Conservation (phyloP, 2,329 filamentous ascomycete genomes). For the Pochonia chlamydosporia region DNA sequence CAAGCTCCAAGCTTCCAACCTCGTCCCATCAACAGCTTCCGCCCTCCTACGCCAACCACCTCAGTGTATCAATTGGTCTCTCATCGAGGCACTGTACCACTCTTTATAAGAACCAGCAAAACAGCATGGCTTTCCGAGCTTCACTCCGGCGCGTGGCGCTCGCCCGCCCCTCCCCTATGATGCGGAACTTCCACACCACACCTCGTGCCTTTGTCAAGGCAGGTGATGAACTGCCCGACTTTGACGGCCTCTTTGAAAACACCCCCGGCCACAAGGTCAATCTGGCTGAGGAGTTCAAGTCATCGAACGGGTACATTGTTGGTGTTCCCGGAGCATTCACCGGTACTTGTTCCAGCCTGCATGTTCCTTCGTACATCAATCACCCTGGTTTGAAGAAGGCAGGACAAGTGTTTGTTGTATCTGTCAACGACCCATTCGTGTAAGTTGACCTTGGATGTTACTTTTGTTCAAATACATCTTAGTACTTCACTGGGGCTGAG, state of each 20-base stretch:
- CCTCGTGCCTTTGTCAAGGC: conserved; percentile 60
- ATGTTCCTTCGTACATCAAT: conserved; percentile 83
- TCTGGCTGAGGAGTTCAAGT: conserved; percentile 67
- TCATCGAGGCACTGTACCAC: not conserved
- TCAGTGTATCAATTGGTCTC: not conserved
- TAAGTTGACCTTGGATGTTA: conserved; percentile 38
- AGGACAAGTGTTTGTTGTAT: conserved; percentile 81
- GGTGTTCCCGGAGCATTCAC: conserved; percentile 78
- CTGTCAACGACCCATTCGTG: conserved; percentile 95
- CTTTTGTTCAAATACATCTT: too few relatives aligned
- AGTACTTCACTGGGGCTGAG: too few relatives aligned
- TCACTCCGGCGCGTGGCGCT: conserved; percentile 27
- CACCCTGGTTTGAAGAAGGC: conserved; percentile 72
- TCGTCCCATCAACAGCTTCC: not conserved
- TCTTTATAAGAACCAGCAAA: not conserved
- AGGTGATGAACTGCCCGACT: conserved; percentile 72
- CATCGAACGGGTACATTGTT: conserved; percentile 73
- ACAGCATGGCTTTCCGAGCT: conserved; percentile 30
- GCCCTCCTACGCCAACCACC: not conserved
- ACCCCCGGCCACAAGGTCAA: conserved; percentile 92
- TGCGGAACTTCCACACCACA: conserved; percentile 58
- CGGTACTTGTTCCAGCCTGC: conserved; percentile 51
- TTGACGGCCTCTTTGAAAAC: conserved; percentile 73
- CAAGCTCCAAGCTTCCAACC: not conserved
- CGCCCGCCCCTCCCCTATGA: conserved; percentile 20